phyloP scores from a whole-genome alignment of 2,329 filamentous ascomycete genomes.

The Trichoderma sp. region DNA sequence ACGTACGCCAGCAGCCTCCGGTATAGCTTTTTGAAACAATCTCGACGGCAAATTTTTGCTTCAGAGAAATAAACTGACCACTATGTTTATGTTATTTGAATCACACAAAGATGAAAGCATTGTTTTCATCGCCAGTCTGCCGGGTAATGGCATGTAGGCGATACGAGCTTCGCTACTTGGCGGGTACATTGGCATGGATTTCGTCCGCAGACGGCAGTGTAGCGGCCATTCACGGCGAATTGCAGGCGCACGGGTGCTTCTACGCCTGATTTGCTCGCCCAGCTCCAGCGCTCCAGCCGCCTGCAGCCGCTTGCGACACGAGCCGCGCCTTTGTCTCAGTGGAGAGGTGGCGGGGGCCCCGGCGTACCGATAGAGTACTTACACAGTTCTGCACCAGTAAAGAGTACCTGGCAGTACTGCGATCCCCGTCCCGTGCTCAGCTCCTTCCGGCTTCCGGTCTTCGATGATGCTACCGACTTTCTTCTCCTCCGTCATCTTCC shows the following conservation, averaged over 20 bases:
- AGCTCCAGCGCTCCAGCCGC: constrained; percentile 13
- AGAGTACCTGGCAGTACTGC: constrained; percentile 7
- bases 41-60: background rate
- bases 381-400: background rate
- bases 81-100: background rate
- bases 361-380: constrained; percentile 4
- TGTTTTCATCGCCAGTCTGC: background rate
- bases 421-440: background rate
- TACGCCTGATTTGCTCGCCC: background rate
- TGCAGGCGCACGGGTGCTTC: background rate
- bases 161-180: background rate
- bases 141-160: background rate
- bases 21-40: background rate
- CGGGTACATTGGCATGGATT: background rate
- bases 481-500: constrained; percentile 2
- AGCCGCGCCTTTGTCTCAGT: background rate
- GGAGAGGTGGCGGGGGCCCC: background rate
- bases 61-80: background rate
- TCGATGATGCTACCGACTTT: background rate
- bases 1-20: background rate
- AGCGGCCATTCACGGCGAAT: background rate
- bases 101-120: background rate
- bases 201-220: background rate
- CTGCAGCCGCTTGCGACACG: constrained; percentile 11
- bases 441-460: constrained; percentile 1